A percentile compares a stretch with the other conserved stretches of the same genome.
Conservation (phyloP, 176 grass and related monocot species). For the Carex cristatella region DNA sequence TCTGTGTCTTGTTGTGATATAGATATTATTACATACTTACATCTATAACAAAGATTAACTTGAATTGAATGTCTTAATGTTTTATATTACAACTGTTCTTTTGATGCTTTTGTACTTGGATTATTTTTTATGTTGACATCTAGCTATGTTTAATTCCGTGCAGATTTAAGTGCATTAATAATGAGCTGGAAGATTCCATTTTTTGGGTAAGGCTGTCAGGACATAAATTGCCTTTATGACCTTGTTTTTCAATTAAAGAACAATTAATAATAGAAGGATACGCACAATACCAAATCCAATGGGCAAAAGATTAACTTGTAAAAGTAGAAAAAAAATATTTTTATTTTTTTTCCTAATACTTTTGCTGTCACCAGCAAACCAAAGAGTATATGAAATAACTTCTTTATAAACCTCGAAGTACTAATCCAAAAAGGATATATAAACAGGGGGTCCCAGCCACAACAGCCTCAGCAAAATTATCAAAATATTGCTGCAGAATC, state of each 20-base stretch:
- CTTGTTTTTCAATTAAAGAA: neutral
- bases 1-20: neutral
- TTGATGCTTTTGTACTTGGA: neutral
- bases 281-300: neutral
- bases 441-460: slow-evolving; percentile 44
- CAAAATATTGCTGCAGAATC: slow-evolving; percentile 58
- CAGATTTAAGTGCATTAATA: neutral
- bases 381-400: neutral
- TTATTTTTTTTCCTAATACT: neutral
- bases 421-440: slow-evolving; percentile 9
- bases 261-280: neutral
- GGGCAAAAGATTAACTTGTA: neutral
- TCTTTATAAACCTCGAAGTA: neutral
- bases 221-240: neutral
- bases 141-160: neutral
- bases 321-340: neutral
- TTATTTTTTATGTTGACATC: neutral
- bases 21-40: neutral
- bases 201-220: slow-evolving; percentile 39
- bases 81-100: neutral
- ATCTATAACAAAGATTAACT: neutral
- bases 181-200: slow-evolving; percentile 90
- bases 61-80: neutral
- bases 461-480: slow-evolving; percentile 51
- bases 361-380: neutral